Evolutionary conservation across 2,329 filamentous ascomycete genomes (phyloP).

Genomic region (Tetracladium maxilliforme): DNA sequence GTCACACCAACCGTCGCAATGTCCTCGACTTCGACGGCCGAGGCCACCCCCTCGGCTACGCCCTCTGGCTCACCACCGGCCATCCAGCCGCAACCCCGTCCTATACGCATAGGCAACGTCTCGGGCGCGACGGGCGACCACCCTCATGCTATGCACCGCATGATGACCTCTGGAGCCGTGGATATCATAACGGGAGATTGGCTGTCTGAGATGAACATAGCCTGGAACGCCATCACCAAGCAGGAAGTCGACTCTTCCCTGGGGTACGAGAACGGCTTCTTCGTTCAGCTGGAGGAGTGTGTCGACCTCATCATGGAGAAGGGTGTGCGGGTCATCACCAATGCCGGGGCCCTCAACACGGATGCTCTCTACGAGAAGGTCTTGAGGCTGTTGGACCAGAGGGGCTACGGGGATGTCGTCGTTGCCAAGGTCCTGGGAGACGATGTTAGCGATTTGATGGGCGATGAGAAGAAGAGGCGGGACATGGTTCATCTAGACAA

Average conservation of each 20-base stretch:
- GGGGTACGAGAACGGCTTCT: conserved; percentile 10
- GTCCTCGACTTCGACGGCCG: no score
- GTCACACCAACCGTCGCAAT: no score
- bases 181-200: conserved; percentile 25
- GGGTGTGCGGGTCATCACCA: conserved; percentile 5
- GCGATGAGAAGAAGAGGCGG: neutral
- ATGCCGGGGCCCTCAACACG: conserved; percentile 6
- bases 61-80: no score
- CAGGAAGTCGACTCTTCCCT: conserved; percentile 4
- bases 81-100: no score
- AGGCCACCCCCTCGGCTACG: no score
- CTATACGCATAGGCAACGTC: no score
- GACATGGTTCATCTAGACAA: conserved; percentile 4
- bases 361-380: conserved; percentile 3
- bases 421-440: conserved; percentile 6
- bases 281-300: conserved; percentile 5
- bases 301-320: conserved; percentile 3
- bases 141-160: conserved; percentile 5
- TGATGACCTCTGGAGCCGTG: conserved; percentile 11
- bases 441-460: conserved; percentile 3
- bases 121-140: conserved; percentile 5
- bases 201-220: conserved; percentile 18
- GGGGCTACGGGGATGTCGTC: conserved; percentile 2
- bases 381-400: conserved; percentile 2
- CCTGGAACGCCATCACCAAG: conserved; percentile 13